Conservation (phyloP, 305 asterid species). For the Caryopteris hybrid region DNA sequence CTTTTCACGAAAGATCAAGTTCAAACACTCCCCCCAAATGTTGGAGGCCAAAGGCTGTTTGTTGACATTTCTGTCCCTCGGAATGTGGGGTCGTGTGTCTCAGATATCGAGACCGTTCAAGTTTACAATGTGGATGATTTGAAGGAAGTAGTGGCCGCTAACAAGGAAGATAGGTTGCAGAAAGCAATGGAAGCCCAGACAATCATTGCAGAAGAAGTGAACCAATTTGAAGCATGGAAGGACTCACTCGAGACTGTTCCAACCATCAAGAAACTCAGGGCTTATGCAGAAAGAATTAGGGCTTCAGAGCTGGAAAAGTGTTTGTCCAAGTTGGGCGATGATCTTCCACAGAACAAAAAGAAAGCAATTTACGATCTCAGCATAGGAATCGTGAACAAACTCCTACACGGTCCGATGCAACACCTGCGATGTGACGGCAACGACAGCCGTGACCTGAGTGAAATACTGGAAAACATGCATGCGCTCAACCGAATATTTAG, state of each 20-base stretch:
- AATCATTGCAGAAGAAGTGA: slow-evolving; percentile 64
- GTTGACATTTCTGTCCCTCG: slow-evolving; percentile 91
- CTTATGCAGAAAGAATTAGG: slow-evolving; percentile 79
- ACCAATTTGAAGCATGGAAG: slow-evolving; percentile 76
- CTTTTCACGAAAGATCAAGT: slow-evolving; percentile 61
- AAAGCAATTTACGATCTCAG: slow-evolving; percentile 71
- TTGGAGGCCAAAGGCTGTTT: slow-evolving; percentile 60
- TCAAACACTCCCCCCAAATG: slow-evolving; percentile 41
- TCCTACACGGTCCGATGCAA: slow-evolving; percentile 91
- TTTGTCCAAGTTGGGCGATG: slow-evolving; percentile 63
- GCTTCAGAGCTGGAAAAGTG: slow-evolving; percentile 77
- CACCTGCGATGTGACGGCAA: slow-evolving; percentile 68
- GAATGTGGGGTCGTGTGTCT: slow-evolving; percentile 68
- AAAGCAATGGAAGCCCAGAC: slow-evolving; percentile 77
- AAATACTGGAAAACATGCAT: slow-evolving; percentile 74
- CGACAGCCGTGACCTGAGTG: slow-evolving; percentile 44
- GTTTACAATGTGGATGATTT: slow-evolving; percentile 86
- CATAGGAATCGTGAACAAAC: slow-evolving; percentile 65
- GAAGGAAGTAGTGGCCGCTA: slow-evolving; percentile 81
- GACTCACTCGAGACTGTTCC: slow-evolving; percentile 86
- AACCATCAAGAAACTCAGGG: slow-evolving; percentile 79
- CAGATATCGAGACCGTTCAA: slow-evolving; percentile 42
- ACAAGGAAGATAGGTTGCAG: slow-evolving; percentile 63
- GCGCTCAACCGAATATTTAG: slow-evolving; percentile 74
- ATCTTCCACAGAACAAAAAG: slow-evolving; percentile 48